Evolutionary conservation across 2,329 filamentous ascomycete species (phyloP).

Genomic region (Beauveria bassiana): DNA sequence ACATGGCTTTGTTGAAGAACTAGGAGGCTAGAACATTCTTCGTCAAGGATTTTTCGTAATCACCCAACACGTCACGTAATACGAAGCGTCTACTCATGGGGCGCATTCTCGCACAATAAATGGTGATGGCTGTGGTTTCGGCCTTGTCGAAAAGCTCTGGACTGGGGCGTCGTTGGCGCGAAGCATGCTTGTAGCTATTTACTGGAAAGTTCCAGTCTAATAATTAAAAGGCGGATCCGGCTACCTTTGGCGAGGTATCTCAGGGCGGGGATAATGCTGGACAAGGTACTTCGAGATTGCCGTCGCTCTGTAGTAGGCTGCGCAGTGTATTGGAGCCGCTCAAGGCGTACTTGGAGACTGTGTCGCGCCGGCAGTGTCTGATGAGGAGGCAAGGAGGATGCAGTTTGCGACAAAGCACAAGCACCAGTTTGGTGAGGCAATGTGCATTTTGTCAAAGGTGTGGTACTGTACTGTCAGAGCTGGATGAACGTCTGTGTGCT

Average conservation of each 20-base stretch:
- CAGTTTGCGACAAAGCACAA: neutral
- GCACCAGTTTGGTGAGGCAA: neutral
- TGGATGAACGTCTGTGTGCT: too few relatives aligned
- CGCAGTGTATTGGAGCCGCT: neutral
- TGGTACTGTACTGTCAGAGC: too few relatives aligned
- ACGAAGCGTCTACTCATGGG: neutral
- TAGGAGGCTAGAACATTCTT: too few relatives aligned
- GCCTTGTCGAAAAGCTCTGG: neutral
- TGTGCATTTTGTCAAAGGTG: too few relatives aligned
- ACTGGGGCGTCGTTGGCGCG: too few relatives aligned
- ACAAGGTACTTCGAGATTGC: neutral
- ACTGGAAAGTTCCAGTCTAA: neutral
- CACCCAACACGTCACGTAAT: neutral
- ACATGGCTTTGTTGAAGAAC: too few relatives aligned
- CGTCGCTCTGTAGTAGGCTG: neutral
- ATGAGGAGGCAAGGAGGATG: neutral
- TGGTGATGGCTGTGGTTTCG: neutral
- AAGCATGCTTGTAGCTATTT: too few relatives aligned
- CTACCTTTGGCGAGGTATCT: neutral
- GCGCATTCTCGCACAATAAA: neutral
- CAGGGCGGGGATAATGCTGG: neutral
- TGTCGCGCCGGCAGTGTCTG: neutral
- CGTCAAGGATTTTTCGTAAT: neutral
- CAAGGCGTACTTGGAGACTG: neutral
- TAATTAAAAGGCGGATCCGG: neutral